Evolutionary conservation across 257 asterid genomes (phyloP).

Genomic region (Primulina eburnea): DNA sequence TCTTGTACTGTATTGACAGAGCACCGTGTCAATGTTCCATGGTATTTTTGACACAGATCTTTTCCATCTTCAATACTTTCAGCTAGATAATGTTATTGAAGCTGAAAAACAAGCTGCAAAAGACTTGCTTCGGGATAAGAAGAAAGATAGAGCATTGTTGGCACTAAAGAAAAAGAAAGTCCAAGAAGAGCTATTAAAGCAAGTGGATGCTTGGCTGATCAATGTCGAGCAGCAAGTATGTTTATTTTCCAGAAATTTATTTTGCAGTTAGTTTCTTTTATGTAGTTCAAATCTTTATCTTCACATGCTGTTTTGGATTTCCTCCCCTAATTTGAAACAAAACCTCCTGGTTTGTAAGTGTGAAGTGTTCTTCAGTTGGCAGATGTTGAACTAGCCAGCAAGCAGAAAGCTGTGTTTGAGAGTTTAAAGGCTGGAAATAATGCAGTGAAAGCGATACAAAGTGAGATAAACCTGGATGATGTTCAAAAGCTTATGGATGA

Average conservation of each 20-base stretch:
- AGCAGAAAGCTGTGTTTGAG: conserved; percentile 95
- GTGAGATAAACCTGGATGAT: conserved; percentile 84
- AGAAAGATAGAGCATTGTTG: conserved; percentile 81
- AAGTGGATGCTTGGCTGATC: conserved; percentile 85
- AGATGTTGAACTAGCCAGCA: conserved; percentile 93
- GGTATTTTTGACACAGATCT: not conserved
- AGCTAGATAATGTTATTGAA: conserved; percentile 80
- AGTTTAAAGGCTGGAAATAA: conserved; percentile 85
- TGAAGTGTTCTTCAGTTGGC: conserved; percentile 63
- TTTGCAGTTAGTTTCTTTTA: not conserved
- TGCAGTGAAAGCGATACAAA: conserved; percentile 90
- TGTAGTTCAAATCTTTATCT: not conserved
- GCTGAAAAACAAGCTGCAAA: conserved; percentile 94
- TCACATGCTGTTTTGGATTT: not conserved
- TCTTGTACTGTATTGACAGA: not conserved
- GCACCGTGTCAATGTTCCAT: not conserved
- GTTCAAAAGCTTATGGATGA: conserved; percentile 98
- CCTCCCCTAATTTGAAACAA: not conserved
- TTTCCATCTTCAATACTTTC: conserved; percentile 29
- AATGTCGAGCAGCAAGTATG: conserved; percentile 94
- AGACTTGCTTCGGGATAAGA: conserved; percentile 80
- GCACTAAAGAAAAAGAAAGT: conserved; percentile 78
- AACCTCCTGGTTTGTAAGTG: conserved; percentile 4
- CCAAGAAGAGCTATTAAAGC: conserved; percentile 83
- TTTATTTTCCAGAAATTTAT: conserved; percentile 16